phyloP scores from a whole-genome alignment of 2,329 filamentous ascomycete genomes.

The Cladosporium sp. region DNA sequence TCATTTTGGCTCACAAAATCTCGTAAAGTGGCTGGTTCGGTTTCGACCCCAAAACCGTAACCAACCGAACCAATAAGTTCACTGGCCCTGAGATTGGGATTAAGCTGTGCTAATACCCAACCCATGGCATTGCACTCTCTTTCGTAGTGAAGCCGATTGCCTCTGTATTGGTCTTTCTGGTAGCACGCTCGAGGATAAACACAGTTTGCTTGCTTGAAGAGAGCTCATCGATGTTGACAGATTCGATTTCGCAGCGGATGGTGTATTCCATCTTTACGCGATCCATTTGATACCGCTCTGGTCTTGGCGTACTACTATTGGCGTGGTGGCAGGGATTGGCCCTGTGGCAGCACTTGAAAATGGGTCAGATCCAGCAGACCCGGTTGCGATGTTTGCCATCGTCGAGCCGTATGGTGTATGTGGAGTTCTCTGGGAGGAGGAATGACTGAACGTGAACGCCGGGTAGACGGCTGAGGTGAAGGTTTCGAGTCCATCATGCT shows the following conservation, averaged over 20 bases:
- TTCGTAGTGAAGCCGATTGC: constrained; percentile 93
- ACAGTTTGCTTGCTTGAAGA: constrained; percentile 97
- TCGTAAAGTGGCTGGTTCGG: too few species aligned
- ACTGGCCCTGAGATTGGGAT: constrained; percentile 82
- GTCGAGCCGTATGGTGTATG: constrained; percentile 28
- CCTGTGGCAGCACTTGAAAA: constrained; percentile 91
- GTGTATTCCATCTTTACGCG: constrained; percentile 99
- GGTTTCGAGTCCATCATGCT: constrained; percentile 22
- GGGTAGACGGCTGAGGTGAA: constrained; percentile 6
- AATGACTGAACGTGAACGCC: background rate
- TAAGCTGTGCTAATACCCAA: constrained; percentile 92
- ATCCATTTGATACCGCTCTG: constrained; percentile 97
- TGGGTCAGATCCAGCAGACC: constrained; percentile 44
- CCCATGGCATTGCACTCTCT: constrained; percentile 99
- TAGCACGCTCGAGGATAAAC: constrained; percentile 96
- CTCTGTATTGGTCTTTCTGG: constrained; percentile 91
- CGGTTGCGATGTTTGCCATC: constrained; percentile 21
- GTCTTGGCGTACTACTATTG: constrained; percentile 88
- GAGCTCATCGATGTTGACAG: constrained; percentile 86
- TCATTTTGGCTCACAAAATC: too few species aligned
- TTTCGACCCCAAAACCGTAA: too few species aligned
- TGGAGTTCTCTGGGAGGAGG: constrained; percentile 19
- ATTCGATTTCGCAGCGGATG: constrained; percentile 96
- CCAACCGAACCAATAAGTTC: too few species aligned
- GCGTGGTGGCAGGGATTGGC: constrained; percentile 94